Percentiles rank a stretch among this genome's conserved stretches.
Conservation (phyloP, 2,329 filamentous ascomycete genomes). For the Fusarium verticillioides region DNA sequence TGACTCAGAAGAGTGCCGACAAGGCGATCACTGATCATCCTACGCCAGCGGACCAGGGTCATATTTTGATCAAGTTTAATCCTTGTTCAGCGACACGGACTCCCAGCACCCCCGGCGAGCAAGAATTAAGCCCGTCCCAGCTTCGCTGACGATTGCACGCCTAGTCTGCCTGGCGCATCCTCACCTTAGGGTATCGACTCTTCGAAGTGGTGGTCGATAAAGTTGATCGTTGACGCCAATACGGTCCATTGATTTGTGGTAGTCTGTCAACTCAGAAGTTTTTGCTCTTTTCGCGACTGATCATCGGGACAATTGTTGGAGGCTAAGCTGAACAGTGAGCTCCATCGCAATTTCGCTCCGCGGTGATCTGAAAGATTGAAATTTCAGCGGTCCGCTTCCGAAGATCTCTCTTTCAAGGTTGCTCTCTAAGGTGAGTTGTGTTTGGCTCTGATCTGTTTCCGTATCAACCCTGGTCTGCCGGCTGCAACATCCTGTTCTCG, state of each 20-base stretch:
- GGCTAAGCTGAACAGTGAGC: conserved; percentile 24
- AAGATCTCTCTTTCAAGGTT: conserved; percentile 19
- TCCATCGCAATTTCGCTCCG: conserved; percentile 40
- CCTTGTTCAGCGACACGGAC: conserved; percentile 37
- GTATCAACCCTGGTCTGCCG: background rate
- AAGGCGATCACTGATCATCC: conserved; percentile 42
- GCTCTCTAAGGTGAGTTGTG: conserved; percentile 30
- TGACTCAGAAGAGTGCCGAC: conserved; percentile 42
- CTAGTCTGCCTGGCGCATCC: conserved; percentile 17
- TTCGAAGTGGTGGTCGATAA: conserved; percentile 36
- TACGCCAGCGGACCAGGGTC: conserved; percentile 25
- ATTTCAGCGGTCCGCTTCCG: conserved; percentile 13
- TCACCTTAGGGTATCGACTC: conserved; percentile 26
- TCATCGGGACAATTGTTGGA: conserved; percentile 21
- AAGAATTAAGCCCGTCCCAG: conserved; percentile 28
- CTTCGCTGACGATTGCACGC: conserved; percentile 33
- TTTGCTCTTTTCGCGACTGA: conserved; percentile 10
- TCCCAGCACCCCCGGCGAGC: conserved; percentile 27
- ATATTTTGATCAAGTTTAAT: conserved; percentile 28
- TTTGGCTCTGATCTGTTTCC: conserved; percentile 8
- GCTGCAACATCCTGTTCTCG: background rate
- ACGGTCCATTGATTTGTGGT: conserved; percentile 26
- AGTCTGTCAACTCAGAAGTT: background rate
- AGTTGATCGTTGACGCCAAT: conserved; percentile 38
- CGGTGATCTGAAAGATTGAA: conserved; percentile 31